phyloP scores from a whole-genome alignment of 2,329 filamentous ascomycete species.

The Fusarium piperis region DNA sequence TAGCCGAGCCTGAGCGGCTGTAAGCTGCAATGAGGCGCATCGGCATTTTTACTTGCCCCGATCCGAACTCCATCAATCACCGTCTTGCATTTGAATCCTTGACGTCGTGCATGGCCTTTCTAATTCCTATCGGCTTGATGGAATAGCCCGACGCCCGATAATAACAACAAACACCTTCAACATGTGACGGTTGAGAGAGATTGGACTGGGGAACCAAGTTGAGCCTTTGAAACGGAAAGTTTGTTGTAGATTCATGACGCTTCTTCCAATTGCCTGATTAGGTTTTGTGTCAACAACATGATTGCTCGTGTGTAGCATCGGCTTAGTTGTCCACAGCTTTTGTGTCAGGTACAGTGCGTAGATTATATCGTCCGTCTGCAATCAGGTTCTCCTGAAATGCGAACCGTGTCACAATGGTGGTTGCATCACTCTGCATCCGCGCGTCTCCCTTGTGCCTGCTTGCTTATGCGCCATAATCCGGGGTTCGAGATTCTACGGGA shows the following conservation, averaged over 20 bases:
- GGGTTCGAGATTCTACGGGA: conserved; percentile 29
- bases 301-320: background rate
- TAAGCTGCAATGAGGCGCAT: conserved; percentile 23
- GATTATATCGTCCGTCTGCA: background rate
- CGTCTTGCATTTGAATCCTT: conserved; percentile 18
- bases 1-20: conserved; percentile 40
- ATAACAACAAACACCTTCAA: conserved; percentile 15
- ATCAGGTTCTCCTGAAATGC: conserved; percentile 15
- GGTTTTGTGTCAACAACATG: background rate
- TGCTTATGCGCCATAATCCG: conserved; percentile 25
- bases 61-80: conserved; percentile 23
- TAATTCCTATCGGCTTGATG: conserved; percentile 8
- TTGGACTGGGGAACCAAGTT: conserved; percentile 2
- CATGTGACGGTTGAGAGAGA: background rate
- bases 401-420: conserved; percentile 14
- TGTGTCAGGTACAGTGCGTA: background rate
- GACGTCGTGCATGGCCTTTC: background rate
- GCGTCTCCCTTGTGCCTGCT: conserved; percentile 24
- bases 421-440: conserved; percentile 19
- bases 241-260: background rate
- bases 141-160: background rate
- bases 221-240: conserved; percentile 4
- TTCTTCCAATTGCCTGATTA: background rate
- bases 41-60: conserved; percentile 35
- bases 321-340: background rate